Conservation (phyloP, 2,329 filamentous ascomycete genomes). For the Dothidotthia symphoricarpi region DNA sequence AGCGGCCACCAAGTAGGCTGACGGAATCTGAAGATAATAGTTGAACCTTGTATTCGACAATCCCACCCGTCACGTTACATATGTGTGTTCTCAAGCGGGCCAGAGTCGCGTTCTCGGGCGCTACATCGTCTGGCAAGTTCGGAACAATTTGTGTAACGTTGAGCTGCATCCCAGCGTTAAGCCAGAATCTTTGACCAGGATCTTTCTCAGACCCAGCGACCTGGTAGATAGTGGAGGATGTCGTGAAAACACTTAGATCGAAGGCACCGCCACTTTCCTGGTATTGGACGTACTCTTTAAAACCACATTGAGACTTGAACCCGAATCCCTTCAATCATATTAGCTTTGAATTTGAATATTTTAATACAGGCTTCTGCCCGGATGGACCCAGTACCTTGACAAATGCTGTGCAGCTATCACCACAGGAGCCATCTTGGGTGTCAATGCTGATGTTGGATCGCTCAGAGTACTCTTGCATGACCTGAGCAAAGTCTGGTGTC, state of each 20-base stretch:
- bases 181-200: not conserved
- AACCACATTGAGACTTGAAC: slow-evolving; percentile 1
- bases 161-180: not conserved
- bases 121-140: not conserved
- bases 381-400: slow-evolving; percentile 3
- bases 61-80: slow-evolving; percentile 1
- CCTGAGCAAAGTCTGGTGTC: slow-evolving; percentile 2
- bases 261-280: not conserved
- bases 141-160: slow-evolving; percentile 2
- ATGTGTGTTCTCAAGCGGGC: slow-evolving; percentile 1
- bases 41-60: slow-evolving; percentile 2
- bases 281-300: not conserved
- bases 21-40: slow-evolving; percentile 1
- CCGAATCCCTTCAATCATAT: slow-evolving; percentile 1
- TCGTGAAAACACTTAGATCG: not conserved
- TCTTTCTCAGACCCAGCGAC: not conserved
- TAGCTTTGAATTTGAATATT: too few species aligned
- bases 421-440: not conserved
- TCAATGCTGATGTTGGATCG: slow-evolving; percentile 2
- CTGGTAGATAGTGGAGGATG: slow-evolving; percentile 1
- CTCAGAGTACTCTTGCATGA: slow-evolving; percentile 4
- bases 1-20: not conserved
- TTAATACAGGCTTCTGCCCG: too few species aligned
- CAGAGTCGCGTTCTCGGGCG: not conserved
- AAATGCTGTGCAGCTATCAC: not conserved